Evolutionary conservation across 495 filamentous ascomycete genomes (phyloP).

Genomic region (Diplogelasinospora grovesii): DNA sequence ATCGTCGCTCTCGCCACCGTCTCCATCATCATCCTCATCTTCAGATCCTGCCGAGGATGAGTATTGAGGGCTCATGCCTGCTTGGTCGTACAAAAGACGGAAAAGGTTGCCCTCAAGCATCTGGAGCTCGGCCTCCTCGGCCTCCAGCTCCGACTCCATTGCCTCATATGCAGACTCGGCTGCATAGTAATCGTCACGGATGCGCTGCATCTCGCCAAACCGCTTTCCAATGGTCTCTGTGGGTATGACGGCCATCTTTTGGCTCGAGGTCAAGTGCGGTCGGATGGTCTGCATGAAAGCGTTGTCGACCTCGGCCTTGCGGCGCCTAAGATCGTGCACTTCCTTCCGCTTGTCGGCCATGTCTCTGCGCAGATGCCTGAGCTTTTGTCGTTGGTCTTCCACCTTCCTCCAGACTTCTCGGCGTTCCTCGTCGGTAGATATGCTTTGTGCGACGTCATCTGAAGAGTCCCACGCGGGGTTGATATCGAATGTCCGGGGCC

Average conservation of each 20-base stretch:
- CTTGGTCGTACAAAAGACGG: constrained; percentile 3
- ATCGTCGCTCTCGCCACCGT: not conserved
- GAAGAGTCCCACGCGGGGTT: constrained; percentile 9
- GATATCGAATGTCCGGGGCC: constrained; percentile 1
- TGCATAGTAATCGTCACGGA: constrained; percentile 19
- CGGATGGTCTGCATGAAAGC: constrained; percentile 22
- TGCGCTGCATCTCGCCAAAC: constrained; percentile 19
- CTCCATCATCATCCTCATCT: constrained; percentile 12
- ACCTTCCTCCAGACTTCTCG: constrained; percentile 13
- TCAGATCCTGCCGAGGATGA: not conserved
- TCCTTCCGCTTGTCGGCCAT: constrained; percentile 18
- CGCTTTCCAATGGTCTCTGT: constrained; percentile 5
- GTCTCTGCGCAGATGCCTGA: constrained; percentile 6
- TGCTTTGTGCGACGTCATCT: not conserved
- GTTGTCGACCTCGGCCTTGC: constrained; percentile 20
- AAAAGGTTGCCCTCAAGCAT: constrained; percentile 17
- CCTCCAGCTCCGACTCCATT: constrained; percentile 16
- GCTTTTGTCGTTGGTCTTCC: constrained; percentile 9
- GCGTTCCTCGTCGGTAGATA: not conserved
- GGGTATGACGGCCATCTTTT: constrained; percentile 1
- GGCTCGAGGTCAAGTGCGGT: constrained; percentile 12
- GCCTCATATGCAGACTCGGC: constrained; percentile 18
- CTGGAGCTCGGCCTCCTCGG: constrained; percentile 14
- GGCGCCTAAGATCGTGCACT: constrained; percentile 10
- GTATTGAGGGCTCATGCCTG: not conserved